Base-by-base conservation (phyloP, 2,329 filamentous ascomycete species). In the Calonectria hongkongensis region DNA sequence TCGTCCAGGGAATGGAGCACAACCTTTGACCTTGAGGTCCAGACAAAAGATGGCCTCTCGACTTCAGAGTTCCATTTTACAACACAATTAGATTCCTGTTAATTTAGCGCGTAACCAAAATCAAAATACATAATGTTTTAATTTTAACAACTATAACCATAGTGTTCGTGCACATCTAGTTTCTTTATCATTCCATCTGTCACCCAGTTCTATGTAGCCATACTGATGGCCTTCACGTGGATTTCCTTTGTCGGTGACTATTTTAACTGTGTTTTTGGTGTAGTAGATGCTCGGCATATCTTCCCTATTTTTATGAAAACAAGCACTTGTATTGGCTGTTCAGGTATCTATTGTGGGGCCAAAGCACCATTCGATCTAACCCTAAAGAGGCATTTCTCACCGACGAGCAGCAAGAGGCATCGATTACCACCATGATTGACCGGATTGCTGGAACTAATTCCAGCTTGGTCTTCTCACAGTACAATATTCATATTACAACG, bases 31-130 rank as follows among this genome's bases (percentile, higher is more conserved):
- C 7, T 65, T 1, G 27, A 65, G 45, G 8, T 65, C 27, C 6
- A 25, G n/a, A 48, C 45, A n/a, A 65, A 65, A 12, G n/a, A 18
- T 4, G 33, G 54, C 0, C n/a, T 41, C 4, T 5, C 7, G 27
- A 41, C 54, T 16, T 65, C 62, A 10, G 62, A 50, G n/a, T 65
- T 65, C 39, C 62, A 65, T 28, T 60, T 41, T 18, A 60, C 54
- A 28, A 60, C 54, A 18, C 54, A 41, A 33, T n/a, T 60, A 5
- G 6, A 41, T 25, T 43, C 33, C n/a, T 60, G 54, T 28, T 41
- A 16, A 60, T 27, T 41, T 21, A 36, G 3, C 33, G 10, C 21
- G 7, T n/a, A 45, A 45, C 18, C 7, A 45, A 45, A 45, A 21
- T 45, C 7, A 45, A 45, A n/a, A 45, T n/a, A 45, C 4, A 45